Evolutionary conservation across 2,329 filamentous ascomycete species (phyloP).

Genomic region (Paraphoma chrysanthemicola): DNA sequence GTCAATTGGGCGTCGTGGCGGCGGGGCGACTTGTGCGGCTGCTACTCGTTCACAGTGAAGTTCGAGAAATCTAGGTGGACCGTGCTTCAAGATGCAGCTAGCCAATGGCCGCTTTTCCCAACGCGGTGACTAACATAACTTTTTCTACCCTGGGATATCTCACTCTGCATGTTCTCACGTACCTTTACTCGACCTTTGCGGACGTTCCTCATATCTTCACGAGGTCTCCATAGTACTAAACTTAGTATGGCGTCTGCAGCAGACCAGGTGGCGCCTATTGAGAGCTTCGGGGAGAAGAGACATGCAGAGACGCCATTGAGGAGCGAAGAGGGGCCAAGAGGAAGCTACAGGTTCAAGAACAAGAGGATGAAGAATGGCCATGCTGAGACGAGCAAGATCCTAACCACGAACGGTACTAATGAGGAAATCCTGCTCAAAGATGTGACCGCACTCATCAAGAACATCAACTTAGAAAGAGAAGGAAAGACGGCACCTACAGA

Average conservation of each 20-base stretch:
- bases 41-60: slow-evolving; percentile 23
- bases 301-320: slow-evolving; percentile 40
- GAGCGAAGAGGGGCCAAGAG: slow-evolving; percentile 42
- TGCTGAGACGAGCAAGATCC: slow-evolving; percentile 40
- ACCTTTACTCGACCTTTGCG: slow-evolving; percentile 33
- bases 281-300: slow-evolving; percentile 44
- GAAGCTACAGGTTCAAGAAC: slow-evolving; percentile 51
- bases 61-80: slow-evolving; percentile 21
- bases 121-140: slow-evolving; percentile 33
- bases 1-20: slow-evolving; percentile 29
- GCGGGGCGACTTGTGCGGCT: slow-evolving; percentile 2
- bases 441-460: slow-evolving; percentile 51
- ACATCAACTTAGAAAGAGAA: slow-evolving; percentile 34
- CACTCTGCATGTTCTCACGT: slow-evolving; percentile 28
- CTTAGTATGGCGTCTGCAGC: slow-evolving; percentile 45
- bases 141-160: slow-evolving; percentile 14
- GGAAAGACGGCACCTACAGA: slow-evolving; percentile 13
- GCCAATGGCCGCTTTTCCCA: slow-evolving; percentile 34
- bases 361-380: slow-evolving; percentile 57
- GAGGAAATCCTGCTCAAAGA: slow-evolving; percentile 58
- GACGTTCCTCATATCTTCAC: slow-evolving; percentile 28
- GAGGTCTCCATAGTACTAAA: slow-evolving; percentile 12
- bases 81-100: slow-evolving; percentile 24
- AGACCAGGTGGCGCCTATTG: slow-evolving; percentile 35
- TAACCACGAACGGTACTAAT: slow-evolving; percentile 54